Conservation (phyloP, 345 rosid genomes). For the Salix suchowensis region DNA sequence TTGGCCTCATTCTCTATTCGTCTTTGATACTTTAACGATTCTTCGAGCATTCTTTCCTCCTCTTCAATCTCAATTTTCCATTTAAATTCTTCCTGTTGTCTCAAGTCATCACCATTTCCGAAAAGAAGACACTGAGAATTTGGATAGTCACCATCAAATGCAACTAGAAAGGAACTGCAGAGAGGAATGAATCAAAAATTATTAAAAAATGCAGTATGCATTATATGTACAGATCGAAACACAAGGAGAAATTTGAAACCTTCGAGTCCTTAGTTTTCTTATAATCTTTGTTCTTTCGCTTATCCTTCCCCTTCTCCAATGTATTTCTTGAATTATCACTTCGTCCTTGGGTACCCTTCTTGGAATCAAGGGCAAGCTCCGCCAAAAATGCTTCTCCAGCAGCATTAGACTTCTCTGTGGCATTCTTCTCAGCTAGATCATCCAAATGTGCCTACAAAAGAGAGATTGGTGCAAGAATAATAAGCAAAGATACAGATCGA, state of each 20-base stretch:
- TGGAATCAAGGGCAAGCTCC: slow-evolving; percentile 89
- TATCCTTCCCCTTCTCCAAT: slow-evolving; percentile 78
- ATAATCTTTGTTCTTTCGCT: slow-evolving; percentile 66
- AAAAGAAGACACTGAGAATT: slow-evolving; percentile 42
- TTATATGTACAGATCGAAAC: neutral
- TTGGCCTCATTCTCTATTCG: slow-evolving; percentile 88
- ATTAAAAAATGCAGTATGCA: slow-evolving; percentile 3
- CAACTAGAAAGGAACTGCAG: slow-evolving; percentile 55
- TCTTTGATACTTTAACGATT: slow-evolving; percentile 80
- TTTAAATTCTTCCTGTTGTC: slow-evolving; percentile 64
- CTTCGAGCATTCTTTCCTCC: slow-evolving; percentile 88
- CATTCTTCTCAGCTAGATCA: slow-evolving; percentile 91
- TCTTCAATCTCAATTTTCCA: slow-evolving; percentile 75
- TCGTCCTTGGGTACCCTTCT: slow-evolving; percentile 59
- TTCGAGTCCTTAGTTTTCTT: slow-evolving; percentile 70
- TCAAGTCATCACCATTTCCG: slow-evolving; percentile 42
- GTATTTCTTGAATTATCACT: slow-evolving; percentile 49
- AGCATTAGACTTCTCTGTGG: slow-evolving; percentile 95
- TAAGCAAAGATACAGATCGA: neutral
- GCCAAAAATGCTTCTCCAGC: slow-evolving; percentile 93
- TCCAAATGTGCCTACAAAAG: slow-evolving; percentile 65
- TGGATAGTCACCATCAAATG: slow-evolving; percentile 46
- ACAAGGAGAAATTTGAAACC: slow-evolving; percentile 37
- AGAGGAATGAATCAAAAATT: slow-evolving; percentile 22
- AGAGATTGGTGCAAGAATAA: neutral